phyloP scores from a whole-genome alignment of 2,329 filamentous ascomycete genomes.

The Tolypocladium endophyticum region DNA sequence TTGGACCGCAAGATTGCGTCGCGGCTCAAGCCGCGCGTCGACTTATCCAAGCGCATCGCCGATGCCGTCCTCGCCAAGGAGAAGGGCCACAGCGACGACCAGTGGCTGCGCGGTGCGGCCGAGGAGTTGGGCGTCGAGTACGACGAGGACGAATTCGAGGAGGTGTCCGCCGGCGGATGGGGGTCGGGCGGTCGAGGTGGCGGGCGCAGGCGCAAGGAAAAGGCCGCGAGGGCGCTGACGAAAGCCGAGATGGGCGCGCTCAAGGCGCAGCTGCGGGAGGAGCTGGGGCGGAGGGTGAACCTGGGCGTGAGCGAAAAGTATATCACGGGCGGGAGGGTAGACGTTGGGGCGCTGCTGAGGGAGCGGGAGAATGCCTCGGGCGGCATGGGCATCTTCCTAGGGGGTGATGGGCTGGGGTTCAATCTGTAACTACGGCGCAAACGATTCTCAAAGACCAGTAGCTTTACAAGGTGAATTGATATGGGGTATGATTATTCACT shows the following conservation, averaged over 20 bases:
- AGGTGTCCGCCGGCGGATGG: constrained; percentile 55
- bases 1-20: constrained; percentile 71
- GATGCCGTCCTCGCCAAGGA: constrained; percentile 79
- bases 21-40: constrained; percentile 66
- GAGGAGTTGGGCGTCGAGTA: constrained; percentile 93
- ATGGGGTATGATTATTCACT: neutral
- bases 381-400: constrained; percentile 23
- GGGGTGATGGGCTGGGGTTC: constrained; percentile 23
- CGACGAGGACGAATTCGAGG: constrained; percentile 79
- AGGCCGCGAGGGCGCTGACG: constrained; percentile 52
- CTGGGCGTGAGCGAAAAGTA: constrained; percentile 82
- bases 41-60: constrained; percentile 76
- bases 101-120: constrained; percentile 73
- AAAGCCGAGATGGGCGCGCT: constrained; percentile 65
- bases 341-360: constrained; percentile 60
- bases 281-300: constrained; percentile 68
- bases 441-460: neutral
- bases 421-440: neutral
- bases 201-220: constrained; percentile 64
- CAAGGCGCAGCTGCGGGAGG: constrained; percentile 59
- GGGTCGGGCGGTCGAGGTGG: constrained; percentile 58
- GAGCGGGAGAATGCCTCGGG: constrained; percentile 40
- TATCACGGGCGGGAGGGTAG: constrained; percentile 72
- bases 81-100: constrained; percentile 72
- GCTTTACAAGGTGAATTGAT: neutral